Evolutionary conservation across 148 eudicot genomes (phyloP), one percentile per base, ranked within the genome.

Genomic region (Vaccinium macrocarpon): DNA sequence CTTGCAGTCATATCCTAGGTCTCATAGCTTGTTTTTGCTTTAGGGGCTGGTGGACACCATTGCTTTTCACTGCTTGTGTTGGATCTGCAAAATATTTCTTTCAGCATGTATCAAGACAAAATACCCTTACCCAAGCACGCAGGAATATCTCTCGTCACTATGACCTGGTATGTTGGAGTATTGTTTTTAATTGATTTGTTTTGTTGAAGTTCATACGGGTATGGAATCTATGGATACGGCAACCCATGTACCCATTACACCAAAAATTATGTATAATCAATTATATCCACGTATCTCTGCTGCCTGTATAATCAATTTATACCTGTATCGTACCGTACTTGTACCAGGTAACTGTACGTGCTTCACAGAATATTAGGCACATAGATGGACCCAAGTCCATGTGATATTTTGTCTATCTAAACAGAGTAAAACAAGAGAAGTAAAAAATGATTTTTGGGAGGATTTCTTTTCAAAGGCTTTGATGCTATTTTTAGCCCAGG

Each of bases 41-140:
- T 84, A 96, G 97, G 92, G 99, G 99, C 55, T 96, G 99, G 99
- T 95, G 99, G 99, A 94, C 98, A 68, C 99, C 99, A 29, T 82
- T 94, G 91, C 91, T 95, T 82, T 80, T 92, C 59, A 93, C 98
- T 32, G 91, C 99, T 32, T 95, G 95, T 51, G 56, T 97, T 85
- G 92, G 96, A 38, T 95, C 98, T 76, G 98, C 98, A 56, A 95
- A 91, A 86, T 95, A 97, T 82, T 97, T 97, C 87, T 91, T 85
- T 83, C 84, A 88, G n/a, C 99, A 97, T 86, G 90, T 95, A 48
- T 92, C 93, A 51, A 87, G 94, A 84, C 88, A 90, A 81, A 97
- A 97, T 78, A 91, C 95, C 64, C 89, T 95, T 8, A 93, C 94
- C 15, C 98, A 93, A 91, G 98, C 98, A 86, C 98, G 96, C 38